A percentile compares a stretch with the other conserved stretches of the same genome.
Evolutionary conservation across 352 stramenopile genomes (phyloP).

Genomic region (Detonula confervacea): DNA sequence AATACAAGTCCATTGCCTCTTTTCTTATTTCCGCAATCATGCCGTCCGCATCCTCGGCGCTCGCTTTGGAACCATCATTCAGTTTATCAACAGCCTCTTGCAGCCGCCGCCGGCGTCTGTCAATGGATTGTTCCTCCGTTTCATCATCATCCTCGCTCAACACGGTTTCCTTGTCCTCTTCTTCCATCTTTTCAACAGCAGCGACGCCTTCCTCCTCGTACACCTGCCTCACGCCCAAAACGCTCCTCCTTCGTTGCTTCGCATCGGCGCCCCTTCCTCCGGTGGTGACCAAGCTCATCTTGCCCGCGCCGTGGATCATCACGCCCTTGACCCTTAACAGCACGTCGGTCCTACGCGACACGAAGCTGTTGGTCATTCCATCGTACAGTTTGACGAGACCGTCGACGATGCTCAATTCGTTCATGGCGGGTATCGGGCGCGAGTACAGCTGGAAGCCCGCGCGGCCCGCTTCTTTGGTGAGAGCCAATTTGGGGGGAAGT

Average conservation of each 20-base stretch:
- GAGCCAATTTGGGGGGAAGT: constrained; percentile 30
- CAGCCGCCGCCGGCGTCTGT: constrained; percentile 19
- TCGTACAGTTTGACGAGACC: constrained; percentile 83
- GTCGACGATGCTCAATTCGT: constrained; percentile 78
- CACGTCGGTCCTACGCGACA: constrained; percentile 68
- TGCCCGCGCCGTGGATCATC: constrained; percentile 75
- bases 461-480: constrained; percentile 68
- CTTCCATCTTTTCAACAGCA: not conserved
- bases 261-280: not conserved
- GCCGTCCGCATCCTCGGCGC: not conserved
- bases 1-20: constrained; percentile 52
- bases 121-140: constrained; percentile 4
- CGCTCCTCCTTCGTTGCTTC: constrained; percentile 19
- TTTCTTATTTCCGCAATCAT: constrained; percentile 44
- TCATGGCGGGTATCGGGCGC: constrained; percentile 75
- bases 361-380: constrained; percentile 68
- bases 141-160: constrained; percentile 47
- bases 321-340: constrained; percentile 74
- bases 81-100: constrained; percentile 7
- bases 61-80: not conserved
- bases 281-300: constrained; percentile 75
- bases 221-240: constrained; percentile 45
- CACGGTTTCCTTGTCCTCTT: constrained; percentile 19
- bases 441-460: constrained; percentile 80
- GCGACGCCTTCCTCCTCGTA: not conserved